Conservation (phyloP, 1,284 basidiomycete genomes). For the Ganoderma lingzhi region DNA sequence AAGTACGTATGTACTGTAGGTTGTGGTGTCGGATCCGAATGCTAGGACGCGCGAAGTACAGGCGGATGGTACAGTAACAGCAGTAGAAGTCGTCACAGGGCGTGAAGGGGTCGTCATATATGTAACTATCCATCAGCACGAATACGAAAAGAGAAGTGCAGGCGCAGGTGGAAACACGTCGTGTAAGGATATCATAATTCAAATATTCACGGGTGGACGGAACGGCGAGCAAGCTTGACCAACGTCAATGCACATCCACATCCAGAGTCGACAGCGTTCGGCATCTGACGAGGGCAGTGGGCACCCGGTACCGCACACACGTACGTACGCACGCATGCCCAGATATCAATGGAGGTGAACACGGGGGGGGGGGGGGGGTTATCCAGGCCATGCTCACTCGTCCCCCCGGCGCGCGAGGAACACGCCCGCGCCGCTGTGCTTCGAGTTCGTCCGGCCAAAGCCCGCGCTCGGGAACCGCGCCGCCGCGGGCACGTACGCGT, state of each 20-base stretch:
- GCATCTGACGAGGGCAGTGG: no score
- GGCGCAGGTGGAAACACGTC: not conserved
- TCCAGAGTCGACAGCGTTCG: no score
- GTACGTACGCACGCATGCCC: no score
- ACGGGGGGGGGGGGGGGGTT: no score
- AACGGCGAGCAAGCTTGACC: no score
- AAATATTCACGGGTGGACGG: not conserved
- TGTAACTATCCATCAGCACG: not conserved
- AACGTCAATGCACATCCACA: no score
- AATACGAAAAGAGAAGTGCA: not conserved
- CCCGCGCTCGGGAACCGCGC: constrained; percentile 43
- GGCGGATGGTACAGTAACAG: not conserved
- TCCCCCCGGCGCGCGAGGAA: constrained; percentile 43
- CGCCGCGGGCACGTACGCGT: constrained; percentile 22
- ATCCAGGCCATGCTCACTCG: constrained; percentile 23
- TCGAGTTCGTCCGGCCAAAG: constrained; percentile 37
- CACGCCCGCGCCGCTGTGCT: constrained; percentile 44
- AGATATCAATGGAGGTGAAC: no score
- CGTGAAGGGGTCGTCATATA: not conserved
- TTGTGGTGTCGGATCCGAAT: not conserved
- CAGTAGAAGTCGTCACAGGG: not conserved
- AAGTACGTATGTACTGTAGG: no score
- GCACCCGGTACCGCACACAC: no score
- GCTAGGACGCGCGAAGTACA: not conserved
- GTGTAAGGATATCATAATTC: not conserved